phyloP scores from a whole-genome alignment of 768 basidiomycete species.

The Floccularia luteovirens region DNA sequence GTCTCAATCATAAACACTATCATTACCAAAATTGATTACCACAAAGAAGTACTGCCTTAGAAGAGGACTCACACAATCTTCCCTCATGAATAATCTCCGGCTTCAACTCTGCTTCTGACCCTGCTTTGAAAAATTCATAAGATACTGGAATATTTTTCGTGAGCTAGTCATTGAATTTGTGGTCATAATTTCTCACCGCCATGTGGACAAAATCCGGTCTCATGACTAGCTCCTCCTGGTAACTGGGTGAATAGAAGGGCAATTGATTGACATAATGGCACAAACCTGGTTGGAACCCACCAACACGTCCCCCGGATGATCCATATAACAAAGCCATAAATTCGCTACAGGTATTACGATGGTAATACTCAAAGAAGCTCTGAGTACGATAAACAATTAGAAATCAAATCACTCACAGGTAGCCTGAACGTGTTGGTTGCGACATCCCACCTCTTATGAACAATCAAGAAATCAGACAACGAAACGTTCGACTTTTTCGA shows the following conservation, averaged over 20 bases:
- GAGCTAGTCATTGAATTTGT: too few relatives aligned
- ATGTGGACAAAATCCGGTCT: too few relatives aligned
- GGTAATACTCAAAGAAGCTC: conserved; percentile 41
- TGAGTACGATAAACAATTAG: not conserved
- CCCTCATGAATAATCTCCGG: too few relatives aligned
- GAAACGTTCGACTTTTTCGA: conserved; percentile 52
- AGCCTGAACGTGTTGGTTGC: conserved; percentile 51
- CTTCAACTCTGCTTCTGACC: too few relatives aligned
- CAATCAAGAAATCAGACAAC: conserved; percentile 58
- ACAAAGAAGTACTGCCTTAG: too few relatives aligned
- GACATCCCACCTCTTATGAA: conserved; percentile 60
- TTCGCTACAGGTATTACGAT: conserved; percentile 55
- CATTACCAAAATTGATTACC: too few relatives aligned
- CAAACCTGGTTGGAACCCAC: conserved; percentile 51
- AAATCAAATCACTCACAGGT: conserved; percentile 33
- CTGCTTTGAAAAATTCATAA: too few relatives aligned
- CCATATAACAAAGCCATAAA: conserved; percentile 62
- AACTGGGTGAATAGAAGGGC: not conserved
- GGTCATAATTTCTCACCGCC: too few relatives aligned
- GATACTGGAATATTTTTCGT: too few relatives aligned
- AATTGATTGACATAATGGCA: not conserved
- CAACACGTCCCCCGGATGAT: conserved; percentile 53
- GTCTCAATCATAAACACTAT: too few relatives aligned
- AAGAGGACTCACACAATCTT: too few relatives aligned
- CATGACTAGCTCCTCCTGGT: too few relatives aligned